A percentile compares a stretch with the other conserved stretches of the same genome.
Evolutionary conservation across 805 yeast genomes (phyloP).

Genomic region (Hyphopichia homilentoma): DNA sequence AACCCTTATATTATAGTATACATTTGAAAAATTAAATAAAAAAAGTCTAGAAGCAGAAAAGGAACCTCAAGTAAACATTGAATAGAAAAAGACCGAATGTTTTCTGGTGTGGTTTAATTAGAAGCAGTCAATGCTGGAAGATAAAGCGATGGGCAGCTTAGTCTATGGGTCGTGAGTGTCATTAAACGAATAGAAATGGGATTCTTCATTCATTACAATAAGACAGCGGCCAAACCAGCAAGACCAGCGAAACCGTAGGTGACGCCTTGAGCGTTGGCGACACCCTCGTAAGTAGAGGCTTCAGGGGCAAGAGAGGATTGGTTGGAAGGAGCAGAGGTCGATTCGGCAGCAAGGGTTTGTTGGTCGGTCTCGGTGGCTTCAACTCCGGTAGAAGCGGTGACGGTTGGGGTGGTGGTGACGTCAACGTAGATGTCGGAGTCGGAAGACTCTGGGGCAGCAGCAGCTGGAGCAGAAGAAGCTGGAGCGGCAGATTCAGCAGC

Average conservation of each 20-base stretch:
- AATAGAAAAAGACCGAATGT: too few relatives aligned
- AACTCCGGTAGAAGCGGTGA: constrained; percentile 43
- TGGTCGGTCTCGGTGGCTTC: constrained; percentile 39
- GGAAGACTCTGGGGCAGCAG: constrained; percentile 7
- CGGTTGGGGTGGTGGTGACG: constrained; percentile 48
- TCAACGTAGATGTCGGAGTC: constrained; percentile 43
- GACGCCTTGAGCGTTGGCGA: constrained; percentile 24
- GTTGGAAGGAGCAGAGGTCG: constrained; percentile 9
- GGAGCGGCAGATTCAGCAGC: constrained; percentile 12
- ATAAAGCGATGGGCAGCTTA: too few relatives aligned
- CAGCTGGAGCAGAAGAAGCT: constrained; percentile 11
- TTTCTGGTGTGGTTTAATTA: too few relatives aligned
- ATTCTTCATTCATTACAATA: constrained; percentile 29
- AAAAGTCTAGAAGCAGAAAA: too few relatives aligned
- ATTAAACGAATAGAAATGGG: too few relatives aligned
- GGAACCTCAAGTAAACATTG: too few relatives aligned
- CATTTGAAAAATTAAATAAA: too few relatives aligned
- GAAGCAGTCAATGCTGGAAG: too few relatives aligned
- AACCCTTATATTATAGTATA: too few relatives aligned
- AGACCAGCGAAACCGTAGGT: constrained; percentile 38
- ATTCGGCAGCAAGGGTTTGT: constrained; percentile 32
- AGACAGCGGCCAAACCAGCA: constrained; percentile 38
- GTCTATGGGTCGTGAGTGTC: too few relatives aligned
- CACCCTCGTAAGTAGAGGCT: constrained; percentile 26
- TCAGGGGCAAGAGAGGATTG: constrained; percentile 17